phyloP scores from a whole-genome alignment of 345 rosid species.

The Populus euphratica region DNA sequence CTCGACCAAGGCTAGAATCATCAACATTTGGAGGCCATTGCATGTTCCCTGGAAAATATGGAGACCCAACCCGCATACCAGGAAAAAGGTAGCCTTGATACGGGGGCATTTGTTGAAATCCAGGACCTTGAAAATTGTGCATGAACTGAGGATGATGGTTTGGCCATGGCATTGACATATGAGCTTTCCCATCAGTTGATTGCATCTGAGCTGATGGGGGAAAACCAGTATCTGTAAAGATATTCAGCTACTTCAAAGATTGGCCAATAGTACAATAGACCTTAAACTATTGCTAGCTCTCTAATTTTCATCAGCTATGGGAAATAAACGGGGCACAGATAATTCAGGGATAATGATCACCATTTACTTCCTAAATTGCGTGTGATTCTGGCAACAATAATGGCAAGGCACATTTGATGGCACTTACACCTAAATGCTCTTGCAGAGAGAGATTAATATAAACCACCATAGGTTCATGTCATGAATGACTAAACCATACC shows the following conservation, averaged over 20 bases:
- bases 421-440: neutral
- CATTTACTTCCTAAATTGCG: neutral
- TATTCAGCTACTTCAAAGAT: conserved; percentile 11
- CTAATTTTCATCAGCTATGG: neutral
- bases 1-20: conserved; percentile 34
- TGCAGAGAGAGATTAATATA: neutral
- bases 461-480: neutral
- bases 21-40: conserved; percentile 73
- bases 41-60: conserved; percentile 69
- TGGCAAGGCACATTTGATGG: neutral
- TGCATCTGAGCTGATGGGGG: conserved; percentile 22
- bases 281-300: conserved; percentile 1
- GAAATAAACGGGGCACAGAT: neutral
- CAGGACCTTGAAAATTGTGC: conserved; percentile 75
- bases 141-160: conserved; percentile 69
- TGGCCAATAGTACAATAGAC: neutral
- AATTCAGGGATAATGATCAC: neutral
- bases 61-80: conserved; percentile 68
- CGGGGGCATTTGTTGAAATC: conserved; percentile 53
- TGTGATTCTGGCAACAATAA: neutral
- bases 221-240: conserved; percentile 39
- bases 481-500: conserved; percentile 36
- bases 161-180: conserved; percentile 67
- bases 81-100: conserved; percentile 67
- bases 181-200: conserved; percentile 44